Conservation (phyloP, 805 yeast genomes). For the Wickerhamiella slavikovae region DNA sequence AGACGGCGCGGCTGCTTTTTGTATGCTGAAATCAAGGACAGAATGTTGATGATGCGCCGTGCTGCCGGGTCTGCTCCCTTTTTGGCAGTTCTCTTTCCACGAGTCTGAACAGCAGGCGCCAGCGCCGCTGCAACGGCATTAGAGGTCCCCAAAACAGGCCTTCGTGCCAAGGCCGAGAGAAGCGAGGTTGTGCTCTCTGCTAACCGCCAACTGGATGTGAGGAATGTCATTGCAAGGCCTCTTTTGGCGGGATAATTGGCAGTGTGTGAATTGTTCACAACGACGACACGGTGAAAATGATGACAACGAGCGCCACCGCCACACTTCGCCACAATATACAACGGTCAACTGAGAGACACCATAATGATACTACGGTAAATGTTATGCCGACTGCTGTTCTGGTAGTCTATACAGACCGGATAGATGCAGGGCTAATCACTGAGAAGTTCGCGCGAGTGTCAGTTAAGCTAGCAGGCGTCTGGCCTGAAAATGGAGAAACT, state of each 20-base stretch:
- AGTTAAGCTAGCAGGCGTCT: neutral
- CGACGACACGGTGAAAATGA: too few relatives aligned
- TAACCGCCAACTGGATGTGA: too few relatives aligned
- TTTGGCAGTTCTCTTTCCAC: conserved; percentile 29
- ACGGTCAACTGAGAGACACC: too few relatives aligned
- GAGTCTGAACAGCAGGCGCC: conserved; percentile 4
- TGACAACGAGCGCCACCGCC: too few relatives aligned
- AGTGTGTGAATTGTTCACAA: too few relatives aligned
- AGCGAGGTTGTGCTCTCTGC: too few relatives aligned
- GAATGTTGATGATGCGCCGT: conserved; percentile 31
- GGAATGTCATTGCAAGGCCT: too few relatives aligned
- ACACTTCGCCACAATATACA: too few relatives aligned
- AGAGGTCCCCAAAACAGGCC: conserved; percentile 1
- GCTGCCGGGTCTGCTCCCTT: conserved; percentile 27
- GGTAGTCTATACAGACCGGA: conserved; percentile 2
- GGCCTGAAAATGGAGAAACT: conserved; percentile 1
- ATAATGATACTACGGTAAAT: too few relatives aligned
- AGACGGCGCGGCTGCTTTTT: conserved; percentile 74
- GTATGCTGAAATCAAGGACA: conserved; percentile 69
- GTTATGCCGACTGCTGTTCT: conserved; percentile 8
- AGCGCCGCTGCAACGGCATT: conserved; percentile 2
- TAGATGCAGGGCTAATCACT: conserved; percentile 6
- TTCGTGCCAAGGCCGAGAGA: too few relatives aligned
- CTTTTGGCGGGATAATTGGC: too few relatives aligned
- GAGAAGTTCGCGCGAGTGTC: conserved; percentile 4